Conservation (phyloP, 345 rosid genomes). For the Brassica juncea region DNA sequence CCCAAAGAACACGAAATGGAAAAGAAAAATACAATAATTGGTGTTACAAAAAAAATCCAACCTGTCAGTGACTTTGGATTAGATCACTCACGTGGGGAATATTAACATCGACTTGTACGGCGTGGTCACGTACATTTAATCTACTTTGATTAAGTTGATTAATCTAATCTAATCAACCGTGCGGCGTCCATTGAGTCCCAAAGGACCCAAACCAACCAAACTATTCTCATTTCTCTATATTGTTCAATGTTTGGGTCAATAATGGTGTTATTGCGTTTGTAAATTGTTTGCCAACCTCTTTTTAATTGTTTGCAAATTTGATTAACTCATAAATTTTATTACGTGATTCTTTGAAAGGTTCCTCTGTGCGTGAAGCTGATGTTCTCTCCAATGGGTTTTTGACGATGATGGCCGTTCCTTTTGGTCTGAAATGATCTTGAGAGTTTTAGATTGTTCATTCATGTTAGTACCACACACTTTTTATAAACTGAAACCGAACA, state of each 20-base stretch:
- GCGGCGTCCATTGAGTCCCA: slow-evolving; percentile 9
- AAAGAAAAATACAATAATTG: background rate
- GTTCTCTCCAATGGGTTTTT: slow-evolving; percentile 82
- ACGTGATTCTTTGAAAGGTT: slow-evolving; percentile 60
- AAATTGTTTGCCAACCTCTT: background rate
- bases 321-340: background rate
- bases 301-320: background rate
- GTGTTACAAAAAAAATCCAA: slow-evolving; percentile 5
- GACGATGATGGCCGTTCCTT: slow-evolving; percentile 85
- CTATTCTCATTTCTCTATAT: background rate
- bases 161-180: slow-evolving; percentile 17
- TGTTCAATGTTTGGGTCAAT: background rate
- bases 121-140: slow-evolving; percentile 38
- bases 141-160: slow-evolving; percentile 3
- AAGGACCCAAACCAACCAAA: background rate
- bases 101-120: slow-evolving; percentile 28
- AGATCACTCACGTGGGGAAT: slow-evolving; percentile 36
- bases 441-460: background rate
- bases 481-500: background rate
- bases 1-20: background rate
- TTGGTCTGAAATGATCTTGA: slow-evolving; percentile 59
- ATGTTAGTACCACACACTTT: slow-evolving; percentile 22
- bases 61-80: slow-evolving; percentile 34
- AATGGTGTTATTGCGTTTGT: background rate
- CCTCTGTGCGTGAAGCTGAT: slow-evolving; percentile 54